Base-by-base conservation (phyloP, 805 yeast genomes). In the Isabelozyma pseudorhagii region DNA sequence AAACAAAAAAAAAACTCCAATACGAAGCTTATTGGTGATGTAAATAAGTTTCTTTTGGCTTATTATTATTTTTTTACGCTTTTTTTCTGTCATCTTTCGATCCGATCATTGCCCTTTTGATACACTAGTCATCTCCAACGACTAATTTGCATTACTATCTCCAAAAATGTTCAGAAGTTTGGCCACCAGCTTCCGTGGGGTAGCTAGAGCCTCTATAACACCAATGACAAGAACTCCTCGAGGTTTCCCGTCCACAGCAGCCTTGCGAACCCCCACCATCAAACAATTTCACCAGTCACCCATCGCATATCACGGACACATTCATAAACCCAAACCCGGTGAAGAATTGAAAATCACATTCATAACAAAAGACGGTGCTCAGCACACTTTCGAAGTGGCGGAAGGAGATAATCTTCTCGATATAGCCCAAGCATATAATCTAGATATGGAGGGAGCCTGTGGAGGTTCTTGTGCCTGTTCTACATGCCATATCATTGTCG, bases 401-500 rank as follows among this genome's bases (percentile, higher is more conserved):
- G 97, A 87, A 58, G 98, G 98, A 11, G 99, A 94, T 63, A 83
- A 91, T 38, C 63, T 94, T 27, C 72, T 94, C 64, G 99, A 94
- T 65, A 90, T 94, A 49, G 99, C 98, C 5, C 98, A 94, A 71
- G 96, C 94, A 3, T 71, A 92, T 63, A 87, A 92, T 60, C 69
- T 94, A 50, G 99, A 94, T 57, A 92, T 94, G 94, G 99, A 94
- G 67, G 97, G 85, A 42, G 99, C 99, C 0, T 94, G 99, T 70
- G 99, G 99, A 18, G 99, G 98, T 3, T 90, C 97, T 4, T 94
- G 99, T 76, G 99, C 99, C 1, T 94, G 99, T 67, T 91, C 97
- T 5, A 94, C 99, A 0, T 94, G 99, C 65, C 99, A 94, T 70
- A 85, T 94, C 47, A 93, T 94, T 46, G 91, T 94, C 39, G 99